Evolutionary conservation across 2,329 filamentous ascomycete genomes (phyloP).

Genomic region (Alternaria burnsii): DNA sequence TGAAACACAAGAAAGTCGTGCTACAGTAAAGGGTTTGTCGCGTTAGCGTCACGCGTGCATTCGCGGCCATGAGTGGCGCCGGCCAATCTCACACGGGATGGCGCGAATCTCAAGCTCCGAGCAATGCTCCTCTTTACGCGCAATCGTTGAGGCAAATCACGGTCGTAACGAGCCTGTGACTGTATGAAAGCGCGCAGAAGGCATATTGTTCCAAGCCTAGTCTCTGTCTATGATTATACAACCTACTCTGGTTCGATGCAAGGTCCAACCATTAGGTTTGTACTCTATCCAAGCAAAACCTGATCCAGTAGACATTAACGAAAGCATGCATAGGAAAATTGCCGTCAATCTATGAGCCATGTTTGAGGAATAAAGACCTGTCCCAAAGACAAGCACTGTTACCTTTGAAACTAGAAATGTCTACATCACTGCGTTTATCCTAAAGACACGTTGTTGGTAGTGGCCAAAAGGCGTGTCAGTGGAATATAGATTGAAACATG

Average conservation of each 20-base stretch:
- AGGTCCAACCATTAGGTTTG: neutral
- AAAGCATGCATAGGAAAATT: too few species aligned
- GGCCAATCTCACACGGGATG: neutral
- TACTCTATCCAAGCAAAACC: neutral
- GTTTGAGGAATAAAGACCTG: neutral
- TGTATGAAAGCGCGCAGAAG: neutral
- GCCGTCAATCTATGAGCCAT: neutral
- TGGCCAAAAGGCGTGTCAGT: neutral
- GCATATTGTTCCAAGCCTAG: neutral
- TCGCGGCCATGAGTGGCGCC: neutral
- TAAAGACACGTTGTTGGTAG: neutral
- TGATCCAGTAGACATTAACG: neutral
- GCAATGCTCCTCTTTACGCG: neutral
- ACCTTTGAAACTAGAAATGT: neutral
- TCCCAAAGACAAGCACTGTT: neutral
- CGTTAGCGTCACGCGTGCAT: neutral
- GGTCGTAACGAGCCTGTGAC: neutral
- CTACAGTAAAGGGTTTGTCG: neutral
- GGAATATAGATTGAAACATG: too few species aligned
- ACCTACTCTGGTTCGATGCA: too few species aligned
- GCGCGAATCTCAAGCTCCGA: constrained; percentile 48
- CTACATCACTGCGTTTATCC: neutral
- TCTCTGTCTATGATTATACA: neutral
- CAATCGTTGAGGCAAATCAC: neutral
- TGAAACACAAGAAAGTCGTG: neutral